Evolutionary conservation across 2,329 filamentous ascomycete species (phyloP), one percentile per base, ranked within the genome.

Genomic region (Myriosclerotinia scirpicola): DNA sequence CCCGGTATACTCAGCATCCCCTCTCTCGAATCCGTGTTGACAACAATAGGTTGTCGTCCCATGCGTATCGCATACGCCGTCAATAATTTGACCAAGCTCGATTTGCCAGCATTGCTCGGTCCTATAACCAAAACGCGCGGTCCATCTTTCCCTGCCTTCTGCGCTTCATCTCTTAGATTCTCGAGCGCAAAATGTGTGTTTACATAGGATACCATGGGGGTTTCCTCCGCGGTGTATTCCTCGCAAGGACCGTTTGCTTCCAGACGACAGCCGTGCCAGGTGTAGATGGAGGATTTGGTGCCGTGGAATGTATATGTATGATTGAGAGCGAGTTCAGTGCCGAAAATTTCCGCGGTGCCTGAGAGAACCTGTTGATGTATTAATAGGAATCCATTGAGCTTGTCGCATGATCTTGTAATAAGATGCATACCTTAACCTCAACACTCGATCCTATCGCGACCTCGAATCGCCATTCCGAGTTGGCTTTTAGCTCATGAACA

Each of bases 271-370:
- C 95, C 94, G 75, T 94, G 88, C 90, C 92, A 97, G 61, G 93
- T 96, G 78, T 91, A 91, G 74, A 99, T 90, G 69, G 94, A 93
- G 67, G 91, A 90, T 80, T 96, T 96, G 72, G 85, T 86, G 66
- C 92, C 91, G 55, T 85, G 84, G 78, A 99, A 94, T 42, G 84
- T 88, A 80, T 98, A 98, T 12, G 86, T 84, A 62, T 90, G 90
- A 66, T 90, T 90, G 12, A 86, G 84, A 14, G 93, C 93, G 54
- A 99, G 89, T 80, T 99, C 95, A 65, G 94, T 93, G 76, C 95
- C 95, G 76, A 98, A 97, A 75, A 96, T 87, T 78, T 99, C 95
- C 59, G 94, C 95, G 1, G 89, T 92, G 69, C 95, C 95, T 44
- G 85, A 87, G 66, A 92, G 80, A 36, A 98, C 82, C 81, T 93